phyloP scores from a whole-genome alignment of 75 land plant species.

The Sequoiadendron giganteum region DNA sequence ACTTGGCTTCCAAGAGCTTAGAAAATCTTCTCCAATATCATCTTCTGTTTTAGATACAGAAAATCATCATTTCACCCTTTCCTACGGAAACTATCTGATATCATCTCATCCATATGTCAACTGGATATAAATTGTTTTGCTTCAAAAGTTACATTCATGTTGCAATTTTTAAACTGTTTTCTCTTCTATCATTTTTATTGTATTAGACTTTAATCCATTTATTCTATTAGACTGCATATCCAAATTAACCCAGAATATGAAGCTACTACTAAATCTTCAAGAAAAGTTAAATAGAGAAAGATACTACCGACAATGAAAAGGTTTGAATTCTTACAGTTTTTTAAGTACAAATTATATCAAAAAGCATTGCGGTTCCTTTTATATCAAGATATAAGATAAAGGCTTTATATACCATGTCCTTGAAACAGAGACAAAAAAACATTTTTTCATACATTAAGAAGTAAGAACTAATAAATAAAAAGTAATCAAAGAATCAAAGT shows the following conservation, averaged over 20 bases:
- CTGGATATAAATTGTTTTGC: neutral
- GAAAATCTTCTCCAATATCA: constrained; percentile 19
- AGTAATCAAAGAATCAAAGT: neutral
- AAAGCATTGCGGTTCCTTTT: neutral
- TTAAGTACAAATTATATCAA: neutral
- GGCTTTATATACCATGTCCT: neutral
- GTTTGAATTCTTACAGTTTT: neutral
- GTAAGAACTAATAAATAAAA: neutral
- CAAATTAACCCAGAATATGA: neutral
- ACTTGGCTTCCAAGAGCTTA: constrained; percentile 25
- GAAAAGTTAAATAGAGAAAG: neutral
- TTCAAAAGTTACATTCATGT: neutral
- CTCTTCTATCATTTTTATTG: neutral
- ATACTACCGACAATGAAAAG: neutral
- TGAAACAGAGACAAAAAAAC: neutral
- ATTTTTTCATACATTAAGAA: neutral
- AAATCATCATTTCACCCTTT: neutral
- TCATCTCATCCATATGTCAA: neutral
- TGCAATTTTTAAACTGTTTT: neutral
- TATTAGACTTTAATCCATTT: neutral
- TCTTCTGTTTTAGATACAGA: constrained; percentile 13
- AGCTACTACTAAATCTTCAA: neutral
- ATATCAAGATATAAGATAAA: neutral
- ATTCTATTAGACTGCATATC: neutral
- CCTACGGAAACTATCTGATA: neutral